phyloP scores from a whole-genome alignment of 768 basidiomycete species.

The Phylloporus scabripes region DNA sequence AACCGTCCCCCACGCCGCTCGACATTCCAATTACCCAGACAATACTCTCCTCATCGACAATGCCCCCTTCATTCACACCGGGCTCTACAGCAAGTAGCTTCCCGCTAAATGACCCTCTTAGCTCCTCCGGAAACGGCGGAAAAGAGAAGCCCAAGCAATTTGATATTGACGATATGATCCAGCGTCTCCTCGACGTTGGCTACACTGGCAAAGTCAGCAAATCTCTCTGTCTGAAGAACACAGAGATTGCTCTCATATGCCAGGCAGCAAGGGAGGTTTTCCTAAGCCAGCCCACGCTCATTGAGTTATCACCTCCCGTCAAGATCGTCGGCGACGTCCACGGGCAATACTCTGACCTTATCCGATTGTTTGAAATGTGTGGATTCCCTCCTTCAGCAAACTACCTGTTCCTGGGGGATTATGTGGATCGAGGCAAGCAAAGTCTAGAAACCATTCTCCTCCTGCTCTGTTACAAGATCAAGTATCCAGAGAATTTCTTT shows the following conservation, averaged over 20 bases:
- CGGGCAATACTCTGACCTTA: constrained; percentile 98
- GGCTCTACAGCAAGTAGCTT: constrained; percentile 43
- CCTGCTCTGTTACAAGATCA: constrained; percentile 98
- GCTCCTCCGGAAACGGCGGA: constrained; percentile 33
- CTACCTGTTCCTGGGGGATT: constrained; percentile 98
- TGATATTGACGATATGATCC: constrained; percentile 98
- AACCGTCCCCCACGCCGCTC: constrained; percentile 50
- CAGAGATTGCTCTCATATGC: constrained; percentile 92
- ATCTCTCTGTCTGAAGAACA: constrained; percentile 90
- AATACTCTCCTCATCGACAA: constrained; percentile 69
- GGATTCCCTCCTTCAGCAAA: constrained; percentile 97
- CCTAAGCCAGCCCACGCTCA: constrained; percentile 91
- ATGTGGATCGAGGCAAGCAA: constrained; percentile 98
- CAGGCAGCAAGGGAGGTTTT: constrained; percentile 95
- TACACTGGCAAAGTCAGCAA: constrained; percentile 99
- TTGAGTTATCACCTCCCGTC: constrained; percentile 95
- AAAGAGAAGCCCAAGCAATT: constrained; percentile 65
- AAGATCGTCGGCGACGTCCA: constrained; percentile 99
- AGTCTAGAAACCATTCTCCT: constrained; percentile 97
- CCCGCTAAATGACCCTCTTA: constrained; percentile 28
- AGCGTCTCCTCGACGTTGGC: constrained; percentile 90
- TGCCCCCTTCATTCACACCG: constrained; percentile 44
- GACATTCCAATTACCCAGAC: constrained; percentile 81
- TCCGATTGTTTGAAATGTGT: constrained; percentile 98
- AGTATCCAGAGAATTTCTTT: constrained; percentile 99